Evolutionary conservation across 257 asterid genomes (phyloP).

Genomic region (Solanum paucissectum): DNA sequence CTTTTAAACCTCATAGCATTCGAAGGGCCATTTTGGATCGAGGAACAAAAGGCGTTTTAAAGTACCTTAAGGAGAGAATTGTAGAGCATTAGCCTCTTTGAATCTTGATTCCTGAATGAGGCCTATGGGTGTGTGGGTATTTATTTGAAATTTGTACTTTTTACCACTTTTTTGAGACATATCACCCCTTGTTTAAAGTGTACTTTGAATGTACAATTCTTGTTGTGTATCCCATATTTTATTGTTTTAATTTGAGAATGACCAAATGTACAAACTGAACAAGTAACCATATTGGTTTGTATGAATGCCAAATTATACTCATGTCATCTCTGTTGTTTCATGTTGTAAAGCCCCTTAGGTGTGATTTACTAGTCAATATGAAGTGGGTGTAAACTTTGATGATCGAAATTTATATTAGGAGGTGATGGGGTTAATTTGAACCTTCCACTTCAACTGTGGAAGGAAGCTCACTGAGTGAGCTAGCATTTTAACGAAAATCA

Average conservation of each 20-base stretch:
- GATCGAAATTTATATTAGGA: not conserved
- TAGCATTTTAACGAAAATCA: not conserved
- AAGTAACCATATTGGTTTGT: not conserved
- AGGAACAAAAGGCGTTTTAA: slow-evolving; percentile 77
- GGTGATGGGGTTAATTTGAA: not conserved
- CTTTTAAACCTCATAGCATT: slow-evolving; percentile 35
- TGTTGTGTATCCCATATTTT: not conserved
- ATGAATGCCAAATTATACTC: not conserved
- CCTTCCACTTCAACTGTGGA: not conserved
- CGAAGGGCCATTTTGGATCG: slow-evolving; percentile 78
- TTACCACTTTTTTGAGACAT: not conserved
- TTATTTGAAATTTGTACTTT: not conserved
- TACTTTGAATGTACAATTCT: not conserved
- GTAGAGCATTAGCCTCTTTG: slow-evolving; percentile 27
- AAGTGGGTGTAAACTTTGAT: not conserved
- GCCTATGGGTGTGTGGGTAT: not conserved
- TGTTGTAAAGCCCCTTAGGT: not conserved
- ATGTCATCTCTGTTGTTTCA: not conserved
- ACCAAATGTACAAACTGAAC: not conserved
- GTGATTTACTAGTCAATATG: not conserved
- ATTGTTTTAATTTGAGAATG: not conserved
- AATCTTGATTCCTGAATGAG: not conserved
- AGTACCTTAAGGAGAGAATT: slow-evolving; percentile 69
- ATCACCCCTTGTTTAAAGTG: not conserved
- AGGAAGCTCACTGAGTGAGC: not conserved